Conservation (phyloP, 139 green algal species). For the Edaphochlamys debaryana region DNA sequence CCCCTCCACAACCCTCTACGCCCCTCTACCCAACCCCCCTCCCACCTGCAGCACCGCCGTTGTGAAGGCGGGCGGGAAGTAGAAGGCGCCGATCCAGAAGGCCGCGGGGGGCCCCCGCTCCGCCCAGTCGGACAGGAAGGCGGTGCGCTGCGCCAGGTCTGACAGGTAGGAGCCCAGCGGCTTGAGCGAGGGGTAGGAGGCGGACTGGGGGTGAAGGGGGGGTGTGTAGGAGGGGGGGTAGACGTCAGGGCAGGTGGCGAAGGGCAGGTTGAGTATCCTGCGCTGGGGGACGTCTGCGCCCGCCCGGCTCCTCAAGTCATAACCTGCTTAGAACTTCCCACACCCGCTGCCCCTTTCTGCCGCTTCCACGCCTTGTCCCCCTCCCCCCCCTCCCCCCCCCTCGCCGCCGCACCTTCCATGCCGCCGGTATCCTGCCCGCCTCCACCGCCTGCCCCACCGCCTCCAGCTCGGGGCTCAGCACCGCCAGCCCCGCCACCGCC, state of each 20-base stretch:
- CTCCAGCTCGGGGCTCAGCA: conserved; percentile 79
- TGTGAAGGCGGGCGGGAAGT: conserved; percentile 79
- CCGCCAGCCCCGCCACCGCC: conserved; percentile 70
- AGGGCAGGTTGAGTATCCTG: too few species aligned
- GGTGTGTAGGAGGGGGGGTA: neutral
- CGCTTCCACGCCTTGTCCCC: neutral
- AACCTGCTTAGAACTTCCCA: too few species aligned
- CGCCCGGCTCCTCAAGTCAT: too few species aligned
- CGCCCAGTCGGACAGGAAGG: conserved; percentile 68
- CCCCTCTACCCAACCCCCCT: neutral
- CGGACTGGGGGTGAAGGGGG: neutral
- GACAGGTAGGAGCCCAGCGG: conserved; percentile 61
- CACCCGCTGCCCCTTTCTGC: too few species aligned
- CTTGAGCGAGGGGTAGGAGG: conserved; percentile 68
- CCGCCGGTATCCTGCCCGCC: conserved; percentile 68
- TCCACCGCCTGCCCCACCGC: conserved; percentile 48
- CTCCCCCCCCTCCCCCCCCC: too few species aligned
- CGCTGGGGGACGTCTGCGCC: too few species aligned
- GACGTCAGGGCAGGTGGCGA: too few species aligned
- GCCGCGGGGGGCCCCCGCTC: conserved; percentile 55
- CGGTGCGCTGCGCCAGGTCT: conserved; percentile 60
- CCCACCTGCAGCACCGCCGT: conserved; percentile 65
- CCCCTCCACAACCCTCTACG: too few species aligned
- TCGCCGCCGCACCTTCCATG: conserved; percentile 62
- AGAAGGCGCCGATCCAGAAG: conserved; percentile 85